Evolutionary conservation across 257 asterid genomes (phyloP).

Genomic region (Fraxinus anomala): DNA sequence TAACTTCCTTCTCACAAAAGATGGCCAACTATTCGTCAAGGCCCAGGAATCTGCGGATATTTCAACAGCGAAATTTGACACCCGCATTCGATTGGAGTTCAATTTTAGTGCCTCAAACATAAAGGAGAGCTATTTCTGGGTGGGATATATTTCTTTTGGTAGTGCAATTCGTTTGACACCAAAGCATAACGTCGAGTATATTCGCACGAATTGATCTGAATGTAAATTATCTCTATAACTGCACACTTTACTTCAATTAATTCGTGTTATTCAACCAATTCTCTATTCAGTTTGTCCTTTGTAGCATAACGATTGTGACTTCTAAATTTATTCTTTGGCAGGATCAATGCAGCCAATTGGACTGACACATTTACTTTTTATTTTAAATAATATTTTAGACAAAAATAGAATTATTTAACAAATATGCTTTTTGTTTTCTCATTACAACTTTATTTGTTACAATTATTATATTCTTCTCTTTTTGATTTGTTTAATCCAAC

Average conservation of each 20-base stretch:
- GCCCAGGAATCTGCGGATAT: no score
- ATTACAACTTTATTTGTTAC: background rate
- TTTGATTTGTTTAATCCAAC: conserved; percentile 1
- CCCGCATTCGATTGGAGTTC: background rate
- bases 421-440: background rate
- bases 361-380: background rate
- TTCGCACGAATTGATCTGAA: no score
- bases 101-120: background rate
- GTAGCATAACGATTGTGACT: background rate
- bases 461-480: conserved; percentile 11
- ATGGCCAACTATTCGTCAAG: no score
- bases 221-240: no score
- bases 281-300: background rate
- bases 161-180: no score
- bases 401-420: background rate
- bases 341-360: conserved; percentile 23
- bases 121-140: no score
- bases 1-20: no score
- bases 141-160: no score
- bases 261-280: no score
- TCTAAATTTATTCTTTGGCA: conserved; percentile 15
- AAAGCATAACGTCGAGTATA: no score
- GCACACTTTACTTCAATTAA: no score
- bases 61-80: background rate
- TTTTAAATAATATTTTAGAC: background rate